Evolutionary conservation across 2,329 filamentous ascomycete genomes (phyloP), one percentile per base, ranked within the genome.

Genomic region (Rhinocladiella similis): DNA sequence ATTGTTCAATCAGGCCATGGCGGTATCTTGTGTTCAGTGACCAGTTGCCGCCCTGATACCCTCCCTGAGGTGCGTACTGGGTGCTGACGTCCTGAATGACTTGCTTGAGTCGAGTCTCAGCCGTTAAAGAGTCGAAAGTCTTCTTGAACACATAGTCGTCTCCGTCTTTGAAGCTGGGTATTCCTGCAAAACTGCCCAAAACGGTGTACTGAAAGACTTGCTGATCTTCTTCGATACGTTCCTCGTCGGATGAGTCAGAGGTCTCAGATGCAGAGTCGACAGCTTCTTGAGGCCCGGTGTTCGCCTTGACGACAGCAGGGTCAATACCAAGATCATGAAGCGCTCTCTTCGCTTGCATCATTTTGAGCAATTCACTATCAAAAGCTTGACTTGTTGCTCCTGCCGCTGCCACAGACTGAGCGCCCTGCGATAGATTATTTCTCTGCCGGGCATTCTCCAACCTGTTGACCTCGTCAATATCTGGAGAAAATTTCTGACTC

Each of bases 141-240:
- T 29, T 54, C n/a, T 54, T 53, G 33, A 59, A 50, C 16, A 46
- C 25, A 18, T 61, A 59, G n/a, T 52, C 27, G 19, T 59, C 56
- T 6, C 47, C 56, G 18, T 54, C 50, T 18, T 51, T 56, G 51
- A 55, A 62, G 22, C 35, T 47, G 5, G 58, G 49, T 12, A 59
- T 27, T 2, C 61, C 61, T 6, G 35, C 39, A 29, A 59, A 60
- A 4, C 25, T 29, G 19, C 49, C 57, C 54, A 39, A 47, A 36
- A 63, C 47, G 2, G 47, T 57, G 25, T 63, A 63, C 35, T 59
- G 51, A 49, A 52, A 59, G 12, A 60, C 27, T 13, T 54, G 53
- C 18, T 39, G 46, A 29, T 51, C 33, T 6, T 42, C 43, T 29
- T 56, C 52, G 2, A 54, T 53, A 20, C 50, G 45, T 5, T 53